phyloP scores from a whole-genome alignment of 495 filamentous ascomycete genomes.

The Penicillium crystallinum region DNA sequence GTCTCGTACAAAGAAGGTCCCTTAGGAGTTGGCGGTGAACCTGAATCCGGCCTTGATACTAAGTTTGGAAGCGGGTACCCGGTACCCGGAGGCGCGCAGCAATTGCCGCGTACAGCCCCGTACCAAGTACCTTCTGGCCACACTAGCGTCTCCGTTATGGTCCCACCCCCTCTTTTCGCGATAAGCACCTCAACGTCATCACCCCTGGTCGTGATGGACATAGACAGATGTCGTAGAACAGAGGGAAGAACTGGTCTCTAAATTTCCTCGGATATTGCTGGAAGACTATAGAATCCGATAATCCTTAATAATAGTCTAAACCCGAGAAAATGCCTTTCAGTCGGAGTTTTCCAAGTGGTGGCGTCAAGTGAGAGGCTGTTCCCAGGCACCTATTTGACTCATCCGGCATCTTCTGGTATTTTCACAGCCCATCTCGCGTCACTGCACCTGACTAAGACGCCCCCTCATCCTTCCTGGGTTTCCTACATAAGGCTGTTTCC shows the following conservation, averaged over 20 bases:
- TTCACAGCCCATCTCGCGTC: constrained; percentile 19
- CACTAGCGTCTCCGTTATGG: constrained; percentile 2
- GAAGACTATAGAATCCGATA: neutral
- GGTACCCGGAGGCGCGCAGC: constrained; percentile 2
- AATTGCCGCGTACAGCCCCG: constrained; percentile 4
- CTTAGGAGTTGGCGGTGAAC: neutral
- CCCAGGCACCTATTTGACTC: constrained; percentile 23
- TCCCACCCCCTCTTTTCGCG: constrained; percentile 32
- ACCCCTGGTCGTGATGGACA: neutral
- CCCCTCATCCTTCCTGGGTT: constrained; percentile 27
- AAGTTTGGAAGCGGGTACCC: constrained; percentile 8
- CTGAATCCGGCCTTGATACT: constrained; percentile 1
- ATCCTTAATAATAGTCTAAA: neutral
- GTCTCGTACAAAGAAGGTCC: no score
- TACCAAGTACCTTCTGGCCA: constrained; percentile 9
- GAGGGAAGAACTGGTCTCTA: neutral
- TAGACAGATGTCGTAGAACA: neutral
- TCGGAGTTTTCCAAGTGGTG: constrained; percentile 16
- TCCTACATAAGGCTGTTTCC: constrained; percentile 25
- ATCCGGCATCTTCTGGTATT: constrained; percentile 14
- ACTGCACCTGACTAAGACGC: constrained; percentile 37
- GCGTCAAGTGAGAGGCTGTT: constrained; percentile 19
- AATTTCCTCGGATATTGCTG: neutral
- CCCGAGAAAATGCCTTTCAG: no score
- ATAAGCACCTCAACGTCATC: constrained; percentile 29